These are phyloP conservation scores for Poterioochromonas sp. DNA, from an alignment of 352 stramenopile species.

Conservation along the genomic window DNA sequence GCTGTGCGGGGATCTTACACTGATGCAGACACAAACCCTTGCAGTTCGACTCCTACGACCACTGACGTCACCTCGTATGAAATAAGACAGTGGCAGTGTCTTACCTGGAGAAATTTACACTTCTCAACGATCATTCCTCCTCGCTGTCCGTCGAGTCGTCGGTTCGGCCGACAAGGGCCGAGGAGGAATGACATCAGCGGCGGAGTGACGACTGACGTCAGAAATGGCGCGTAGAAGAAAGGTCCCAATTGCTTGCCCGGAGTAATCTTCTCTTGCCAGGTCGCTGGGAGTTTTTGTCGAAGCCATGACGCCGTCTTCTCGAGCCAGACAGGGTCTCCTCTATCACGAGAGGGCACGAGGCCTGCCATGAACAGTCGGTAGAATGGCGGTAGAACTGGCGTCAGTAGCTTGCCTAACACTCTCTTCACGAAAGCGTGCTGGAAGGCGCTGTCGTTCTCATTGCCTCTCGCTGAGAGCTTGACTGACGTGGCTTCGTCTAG, in stretches of 20 bases:
- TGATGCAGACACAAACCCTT: conserved; percentile 53
- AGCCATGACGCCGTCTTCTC: background rate
- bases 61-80: background rate
- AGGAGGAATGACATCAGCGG: conserved; percentile 59
- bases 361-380: conserved; percentile 61
- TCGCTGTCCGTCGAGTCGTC: conserved; percentile 51
- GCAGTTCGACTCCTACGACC: conserved; percentile 17
- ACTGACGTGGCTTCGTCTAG: background rate
- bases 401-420: conserved; percentile 47
- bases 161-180: conserved; percentile 52
- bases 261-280: background rate
- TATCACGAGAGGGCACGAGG: conserved; percentile 48
- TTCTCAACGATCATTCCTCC: conserved; percentile 60
- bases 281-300: background rate
- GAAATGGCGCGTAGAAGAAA: conserved; percentile 54
- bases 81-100: conserved; percentile 47
- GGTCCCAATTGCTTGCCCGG: conserved; percentile 36
- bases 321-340: conserved; percentile 33
- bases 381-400: conserved; percentile 54
- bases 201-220: conserved; percentile 57
- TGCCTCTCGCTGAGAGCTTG: background rate
- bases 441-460: too few species aligned
- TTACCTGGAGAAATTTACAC: conserved; percentile 60
- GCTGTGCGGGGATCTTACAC: conserved; percentile 56
- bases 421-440: background rate